Base-by-base conservation (phyloP, 768 basidiomycete genomes). In the Mycena rosella region DNA sequence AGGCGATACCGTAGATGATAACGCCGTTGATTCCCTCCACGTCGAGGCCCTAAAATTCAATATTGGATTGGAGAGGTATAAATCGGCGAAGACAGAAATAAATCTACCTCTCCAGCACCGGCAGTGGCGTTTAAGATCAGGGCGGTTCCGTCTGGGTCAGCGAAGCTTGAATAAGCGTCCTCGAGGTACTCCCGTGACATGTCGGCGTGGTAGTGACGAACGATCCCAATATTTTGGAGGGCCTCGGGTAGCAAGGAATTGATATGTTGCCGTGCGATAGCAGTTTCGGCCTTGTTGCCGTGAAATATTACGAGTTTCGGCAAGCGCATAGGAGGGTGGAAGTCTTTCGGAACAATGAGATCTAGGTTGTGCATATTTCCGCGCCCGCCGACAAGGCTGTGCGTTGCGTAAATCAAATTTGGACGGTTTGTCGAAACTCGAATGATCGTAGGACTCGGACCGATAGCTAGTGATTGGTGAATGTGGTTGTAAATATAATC, bases 111-210 rank as follows among this genome's bases (percentile, higher is more conserved):
- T 10, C 62, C 53, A 26, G 45, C 52, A 2, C 63, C 63, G 1
- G 45, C 17, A 0, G 63, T 64, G 7, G 63, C 63, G 42, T 51
- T 5, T 36, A 64, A 22, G 10, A 64, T 64, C 27, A 64, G 42
- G 1, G 13, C 3, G 3, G 20, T 20, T 0, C 63, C 63, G 22
- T 64, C 63, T 0, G 32, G 45, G 22, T 49, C 55, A n/a, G 63
- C 45, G 22, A 64, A 64, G 24, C 47, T 57, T n/a, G 24, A 8
- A 24, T n/a, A n/a, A n/a, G n/a, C n/a, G n/a, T n/a, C n/a, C n/a
- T n/a, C n/a, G n/a, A n/a, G n/a, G n/a, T n/a, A 64, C 29, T 64
- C 63, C 4, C 22, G 63, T 0, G 63, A 64, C 54, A 64, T 49
- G 15, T 64, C 63, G 0, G 27, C 6, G 27, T 64, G 63, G 15